Conservation (phyloP, 2,329 filamentous ascomycete genomes). For the Albophoma yamanashiensis region DNA sequence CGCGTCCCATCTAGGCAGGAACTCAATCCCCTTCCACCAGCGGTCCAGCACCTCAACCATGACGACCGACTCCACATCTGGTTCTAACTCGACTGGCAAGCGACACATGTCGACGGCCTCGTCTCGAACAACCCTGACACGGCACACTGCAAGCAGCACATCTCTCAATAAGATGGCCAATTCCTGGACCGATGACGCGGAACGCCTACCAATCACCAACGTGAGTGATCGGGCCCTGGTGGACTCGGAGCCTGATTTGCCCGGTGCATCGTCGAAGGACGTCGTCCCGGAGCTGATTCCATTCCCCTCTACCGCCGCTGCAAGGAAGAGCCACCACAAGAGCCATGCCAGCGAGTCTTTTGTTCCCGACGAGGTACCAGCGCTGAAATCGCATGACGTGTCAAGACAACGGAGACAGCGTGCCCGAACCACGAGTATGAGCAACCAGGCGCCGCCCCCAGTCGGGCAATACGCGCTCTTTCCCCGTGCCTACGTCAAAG, state of each 20-base stretch:
- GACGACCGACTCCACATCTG: slow-evolving; percentile 34
- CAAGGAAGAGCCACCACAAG: slow-evolving; percentile 19
- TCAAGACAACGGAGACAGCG: slow-evolving; percentile 24
- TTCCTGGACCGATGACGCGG: slow-evolving; percentile 19
- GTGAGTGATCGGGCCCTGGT: slow-evolving; percentile 8
- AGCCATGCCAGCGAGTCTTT: slow-evolving; percentile 27
- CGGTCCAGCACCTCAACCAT: slow-evolving; percentile 47
- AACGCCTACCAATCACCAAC: slow-evolving; percentile 17
- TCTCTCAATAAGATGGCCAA: slow-evolving; percentile 27
- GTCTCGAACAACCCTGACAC: slow-evolving; percentile 41
- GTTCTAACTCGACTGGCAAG: slow-evolving; percentile 35
- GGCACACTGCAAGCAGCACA: slow-evolving; percentile 41
- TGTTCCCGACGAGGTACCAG: slow-evolving; percentile 16
- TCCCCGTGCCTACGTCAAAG: slow-evolving; percentile 24
- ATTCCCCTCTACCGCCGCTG: slow-evolving; percentile 12
- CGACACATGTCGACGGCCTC: slow-evolving; percentile 45
- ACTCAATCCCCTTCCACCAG: slow-evolving; percentile 18
- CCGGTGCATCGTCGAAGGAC: slow-evolving; percentile 14
- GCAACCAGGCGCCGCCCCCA: slow-evolving; percentile 28
- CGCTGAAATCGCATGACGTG: slow-evolving; percentile 18
- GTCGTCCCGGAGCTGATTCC: slow-evolving; percentile 23
- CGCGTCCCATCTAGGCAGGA: slow-evolving; percentile 7
- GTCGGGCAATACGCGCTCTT: slow-evolving; percentile 37
- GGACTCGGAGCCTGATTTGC: slow-evolving; percentile 7
- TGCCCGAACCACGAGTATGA: slow-evolving; percentile 35